Evolutionary conservation across 495 filamentous ascomycete genomes (phyloP).

Genomic region (Xylaria intraflava): DNA sequence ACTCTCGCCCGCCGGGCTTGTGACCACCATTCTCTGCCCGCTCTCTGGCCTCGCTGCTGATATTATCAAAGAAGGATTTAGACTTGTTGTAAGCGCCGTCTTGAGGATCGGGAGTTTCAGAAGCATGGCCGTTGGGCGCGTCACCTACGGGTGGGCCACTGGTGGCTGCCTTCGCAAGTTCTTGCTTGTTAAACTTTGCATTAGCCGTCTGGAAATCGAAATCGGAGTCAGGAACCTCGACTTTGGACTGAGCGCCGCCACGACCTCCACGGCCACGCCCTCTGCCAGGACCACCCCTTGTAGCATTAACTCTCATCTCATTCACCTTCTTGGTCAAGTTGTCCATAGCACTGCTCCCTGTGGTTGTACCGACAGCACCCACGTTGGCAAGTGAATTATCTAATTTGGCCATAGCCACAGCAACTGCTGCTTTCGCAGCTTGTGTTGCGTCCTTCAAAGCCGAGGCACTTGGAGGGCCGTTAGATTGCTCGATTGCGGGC

Average conservation of each 20-base stretch:
- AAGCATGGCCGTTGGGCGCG: constrained; percentile 32
- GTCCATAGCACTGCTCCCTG: constrained; percentile 49
- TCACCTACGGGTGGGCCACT: constrained; percentile 66
- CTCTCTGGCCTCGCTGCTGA: constrained; percentile 87
- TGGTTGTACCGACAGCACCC: constrained; percentile 28
- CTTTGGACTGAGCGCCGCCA: constrained; percentile 55
- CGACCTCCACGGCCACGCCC: constrained; percentile 51
- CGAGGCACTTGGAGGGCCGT: constrained; percentile 24
- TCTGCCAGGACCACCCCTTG: constrained; percentile 33
- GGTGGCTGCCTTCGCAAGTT: constrained; percentile 86
- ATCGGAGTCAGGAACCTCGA: constrained; percentile 82
- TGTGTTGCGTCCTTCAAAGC: constrained; percentile 65
- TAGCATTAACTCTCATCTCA: constrained; percentile 67
- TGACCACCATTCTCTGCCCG: constrained; percentile 63
- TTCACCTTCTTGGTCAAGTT: constrained; percentile 78
- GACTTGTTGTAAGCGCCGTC: constrained; percentile 70
- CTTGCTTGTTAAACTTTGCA: constrained; percentile 97
- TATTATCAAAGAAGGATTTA: constrained; percentile 93
- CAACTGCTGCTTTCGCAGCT: constrained; percentile 78
- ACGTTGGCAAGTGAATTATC: constrained; percentile 36
- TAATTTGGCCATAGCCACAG: constrained; percentile 82
- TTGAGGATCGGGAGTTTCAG: constrained; percentile 28
- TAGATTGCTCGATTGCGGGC: constrained; percentile 29
- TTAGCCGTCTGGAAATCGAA: constrained; percentile 93
- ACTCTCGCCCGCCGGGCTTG: constrained; percentile 76